Evolutionary conservation across 805 yeast species (phyloP).

Genomic region (Teunomyces kruisii): DNA sequence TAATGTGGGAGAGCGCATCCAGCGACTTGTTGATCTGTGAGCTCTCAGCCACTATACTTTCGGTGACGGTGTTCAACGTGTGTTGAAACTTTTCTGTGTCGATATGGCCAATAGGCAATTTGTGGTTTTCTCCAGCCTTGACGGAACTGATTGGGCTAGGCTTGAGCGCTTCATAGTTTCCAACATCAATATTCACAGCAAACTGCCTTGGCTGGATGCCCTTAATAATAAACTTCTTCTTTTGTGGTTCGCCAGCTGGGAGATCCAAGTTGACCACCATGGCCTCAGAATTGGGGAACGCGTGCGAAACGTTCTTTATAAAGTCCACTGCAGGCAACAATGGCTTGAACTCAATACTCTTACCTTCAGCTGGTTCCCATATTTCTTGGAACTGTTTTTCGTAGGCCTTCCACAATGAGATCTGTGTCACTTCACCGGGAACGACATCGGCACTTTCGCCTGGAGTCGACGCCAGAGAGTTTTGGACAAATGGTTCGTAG

Average conservation of each 20-base stretch:
- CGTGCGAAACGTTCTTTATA: conserved; percentile 88
- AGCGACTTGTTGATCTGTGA: conserved; percentile 16
- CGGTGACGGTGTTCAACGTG: conserved; percentile 23
- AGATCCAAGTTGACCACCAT: conserved; percentile 77
- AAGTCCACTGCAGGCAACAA: conserved; percentile 94
- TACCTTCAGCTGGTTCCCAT: conserved; percentile 48
- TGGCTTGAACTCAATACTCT: conserved; percentile 26
- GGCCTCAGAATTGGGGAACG: conserved; percentile 86
- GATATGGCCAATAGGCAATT: conserved; percentile 36
- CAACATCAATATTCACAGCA: conserved; percentile 48
- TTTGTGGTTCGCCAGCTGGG: conserved; percentile 38
- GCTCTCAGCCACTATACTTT: conserved; percentile 22
- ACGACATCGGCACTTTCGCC: conserved; percentile 19
- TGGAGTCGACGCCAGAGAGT: conserved; percentile 6
- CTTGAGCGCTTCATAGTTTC: conserved; percentile 43
- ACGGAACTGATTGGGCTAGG: conserved; percentile 11
- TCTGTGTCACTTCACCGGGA: conserved; percentile 87
- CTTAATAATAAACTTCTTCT: conserved; percentile 83
- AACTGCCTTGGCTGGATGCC: conserved; percentile 86
- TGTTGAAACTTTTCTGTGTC: conserved; percentile 31
- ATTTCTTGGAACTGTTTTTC: conserved; percentile 78
- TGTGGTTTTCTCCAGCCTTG: conserved; percentile 15
- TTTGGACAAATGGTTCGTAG: conserved; percentile 64
- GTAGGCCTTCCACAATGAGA: conserved; percentile 92
- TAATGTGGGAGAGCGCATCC: conserved; percentile 23